Conservation (phyloP, 2,329 filamentous ascomycete species). For the Sarocladium oryzae region DNA sequence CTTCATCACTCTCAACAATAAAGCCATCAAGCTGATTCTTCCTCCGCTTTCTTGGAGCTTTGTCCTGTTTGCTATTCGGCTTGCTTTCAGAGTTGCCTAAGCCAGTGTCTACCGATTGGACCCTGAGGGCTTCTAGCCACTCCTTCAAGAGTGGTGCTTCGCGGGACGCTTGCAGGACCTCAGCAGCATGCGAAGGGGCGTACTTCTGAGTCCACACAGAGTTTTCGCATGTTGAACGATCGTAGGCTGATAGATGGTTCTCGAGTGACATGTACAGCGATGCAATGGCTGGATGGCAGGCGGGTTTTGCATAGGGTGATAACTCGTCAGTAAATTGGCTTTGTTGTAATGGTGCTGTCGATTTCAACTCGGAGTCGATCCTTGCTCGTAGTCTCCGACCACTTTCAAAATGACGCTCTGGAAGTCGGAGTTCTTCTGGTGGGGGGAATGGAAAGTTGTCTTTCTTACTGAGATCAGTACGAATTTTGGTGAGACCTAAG, state of each 20-base stretch:
- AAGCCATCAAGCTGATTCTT: conserved; percentile 75
- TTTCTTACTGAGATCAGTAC: conserved; percentile 22
- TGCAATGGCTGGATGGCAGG: conserved; percentile 50
- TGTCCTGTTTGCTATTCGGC: conserved; percentile 22
- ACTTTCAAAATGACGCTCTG: conserved; percentile 51
- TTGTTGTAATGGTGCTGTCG: conserved; percentile 11
- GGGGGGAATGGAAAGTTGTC: conserved; percentile 35
- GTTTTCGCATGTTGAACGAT: conserved; percentile 68
- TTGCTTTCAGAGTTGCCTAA: conserved; percentile 37
- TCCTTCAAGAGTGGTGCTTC: conserved; percentile 68
- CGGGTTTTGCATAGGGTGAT: not conserved
- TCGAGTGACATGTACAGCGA: conserved; percentile 55
- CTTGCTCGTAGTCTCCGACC: conserved; percentile 46
- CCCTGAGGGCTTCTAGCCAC: conserved; percentile 72
- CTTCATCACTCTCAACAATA: conserved; percentile 66
- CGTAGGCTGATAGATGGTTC: conserved; percentile 67
- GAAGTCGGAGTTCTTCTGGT: conserved; percentile 45
- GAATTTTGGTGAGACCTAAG: conserved; percentile 22
- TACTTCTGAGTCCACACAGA: conserved; percentile 80
- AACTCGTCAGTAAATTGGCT: not conserved
- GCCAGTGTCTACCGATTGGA: conserved; percentile 68
- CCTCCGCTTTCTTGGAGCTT: conserved; percentile 49
- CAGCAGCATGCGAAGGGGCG: conserved; percentile 58
- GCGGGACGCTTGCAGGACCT: conserved; percentile 68
- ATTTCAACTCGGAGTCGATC: conserved; percentile 39